Conservation (phyloP, 331 rosid genomes). For the Stylosanthes scabra region DNA sequence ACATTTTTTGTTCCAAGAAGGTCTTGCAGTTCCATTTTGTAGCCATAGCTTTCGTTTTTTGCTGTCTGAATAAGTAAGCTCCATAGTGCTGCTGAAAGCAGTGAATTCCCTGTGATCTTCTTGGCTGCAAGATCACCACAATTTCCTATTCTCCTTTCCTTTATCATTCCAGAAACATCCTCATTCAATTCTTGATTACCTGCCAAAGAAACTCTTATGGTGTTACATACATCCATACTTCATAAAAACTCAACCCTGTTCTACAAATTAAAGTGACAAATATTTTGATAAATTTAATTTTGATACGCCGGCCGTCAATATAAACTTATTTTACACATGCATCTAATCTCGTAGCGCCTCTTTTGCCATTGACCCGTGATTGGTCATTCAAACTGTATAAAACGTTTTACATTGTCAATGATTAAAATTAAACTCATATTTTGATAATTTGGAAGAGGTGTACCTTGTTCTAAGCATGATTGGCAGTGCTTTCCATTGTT, state of each 20-base stretch:
- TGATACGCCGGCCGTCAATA: no score
- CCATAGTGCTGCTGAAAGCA: slow-evolving; percentile 63
- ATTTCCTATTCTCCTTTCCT: slow-evolving; percentile 34
- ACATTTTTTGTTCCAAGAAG: slow-evolving; percentile 52
- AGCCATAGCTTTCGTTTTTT: slow-evolving; percentile 33
- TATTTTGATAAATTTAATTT: no score
- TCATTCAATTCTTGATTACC: slow-evolving; percentile 38
- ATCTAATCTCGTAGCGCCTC: no score
- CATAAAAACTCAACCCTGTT: no score
- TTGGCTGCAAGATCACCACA: slow-evolving; percentile 43
- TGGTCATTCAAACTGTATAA: no score
- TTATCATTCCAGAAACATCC: slow-evolving; percentile 20
- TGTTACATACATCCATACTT: no score
- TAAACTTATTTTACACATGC: no score
- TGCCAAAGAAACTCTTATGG: not conserved
- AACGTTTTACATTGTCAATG: no score
- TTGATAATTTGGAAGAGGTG: not conserved
- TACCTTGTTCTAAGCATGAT: slow-evolving; percentile 41
- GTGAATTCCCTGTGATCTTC: slow-evolving; percentile 60
- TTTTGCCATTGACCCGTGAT: no score
- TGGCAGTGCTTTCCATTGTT: slow-evolving; percentile 41
- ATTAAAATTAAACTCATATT: no score
- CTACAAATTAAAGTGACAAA: no score
- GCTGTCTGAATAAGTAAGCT: slow-evolving; percentile 53
- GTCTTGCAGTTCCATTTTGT: slow-evolving; percentile 36